Evolutionary conservation across 805 yeast genomes (phyloP), one percentile per base, ranked within the genome.

Genomic region (Candida stauntonica): DNA sequence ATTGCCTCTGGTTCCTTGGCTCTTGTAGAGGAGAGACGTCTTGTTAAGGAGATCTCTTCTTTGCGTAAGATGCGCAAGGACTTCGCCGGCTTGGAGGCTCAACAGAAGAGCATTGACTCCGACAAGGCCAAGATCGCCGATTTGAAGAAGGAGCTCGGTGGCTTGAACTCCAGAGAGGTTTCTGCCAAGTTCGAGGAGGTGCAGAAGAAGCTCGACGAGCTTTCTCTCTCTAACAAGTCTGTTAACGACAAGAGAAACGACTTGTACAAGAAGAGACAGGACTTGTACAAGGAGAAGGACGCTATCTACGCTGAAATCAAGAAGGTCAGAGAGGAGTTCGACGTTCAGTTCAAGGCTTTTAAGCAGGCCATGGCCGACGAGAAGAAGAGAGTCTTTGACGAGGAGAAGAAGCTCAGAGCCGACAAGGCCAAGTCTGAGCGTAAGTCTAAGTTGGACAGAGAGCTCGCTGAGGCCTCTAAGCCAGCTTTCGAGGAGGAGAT

Each of bases 401-500:
- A 72, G 60, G 73, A 74, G 57, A 67, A 67, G 54, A 58, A 72
- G 61, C 55, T 64, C 49, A 67, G 64, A 56, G 55, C 68, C 47
- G 54, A 63, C 29, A 73, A 72, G 50, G 73, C 72, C 48, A 76
- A 72, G 58, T 66, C 69, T 44, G 69, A 66, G 48, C 71, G 71
- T 55, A 67, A 73, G 60, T 72, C 72, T 64, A 78, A 72, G 53
- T 83, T 81, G 40, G 86, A 86, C 52, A 70, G 75, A 56, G 77
- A 77, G 55, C 76, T 85, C 68, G 73, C 78, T 36, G 84, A 78
- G 46, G 88, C 88, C 33, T 77, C 84, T 19, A 62, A 64, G 51
- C 96, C 98, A 20, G 98, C 97, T 19, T 89, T 83, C 66, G 77
- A 81, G 42, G 66, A 66, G 31, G 95, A 93, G 66, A 81, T 91